Evolutionary conservation across 2,329 filamentous ascomycete species (phyloP).

Genomic region (Alternaria alternata): DNA sequence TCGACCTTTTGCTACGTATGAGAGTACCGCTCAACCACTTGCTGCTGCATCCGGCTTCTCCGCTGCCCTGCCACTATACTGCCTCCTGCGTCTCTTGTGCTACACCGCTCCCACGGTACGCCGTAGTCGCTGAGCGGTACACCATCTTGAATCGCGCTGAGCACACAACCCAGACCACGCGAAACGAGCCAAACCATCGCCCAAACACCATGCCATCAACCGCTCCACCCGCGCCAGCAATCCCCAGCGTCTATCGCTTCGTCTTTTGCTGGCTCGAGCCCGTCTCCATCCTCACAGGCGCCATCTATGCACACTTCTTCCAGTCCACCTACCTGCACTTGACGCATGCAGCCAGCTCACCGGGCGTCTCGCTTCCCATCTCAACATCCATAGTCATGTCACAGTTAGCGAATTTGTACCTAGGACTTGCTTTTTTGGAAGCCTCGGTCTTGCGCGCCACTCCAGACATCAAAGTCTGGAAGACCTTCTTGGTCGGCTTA

Average conservation of each 20-base stretch:
- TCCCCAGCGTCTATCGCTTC: conserved; percentile 70
- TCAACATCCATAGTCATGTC: conserved; percentile 73
- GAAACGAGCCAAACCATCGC: conserved; percentile 13
- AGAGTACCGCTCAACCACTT: conserved; percentile 1
- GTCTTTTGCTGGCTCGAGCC: conserved; percentile 81
- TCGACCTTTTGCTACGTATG: background rate
- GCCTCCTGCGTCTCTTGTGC: conserved; percentile 1
- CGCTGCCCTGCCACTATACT: background rate
- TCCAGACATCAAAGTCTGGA: conserved; percentile 74
- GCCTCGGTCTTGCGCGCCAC: conserved; percentile 76
- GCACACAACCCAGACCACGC: conserved; percentile 15
- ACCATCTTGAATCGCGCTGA: conserved; percentile 16
- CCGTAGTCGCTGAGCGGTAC: background rate
- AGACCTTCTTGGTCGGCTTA: conserved; percentile 69
- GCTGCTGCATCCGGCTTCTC: conserved; percentile 4
- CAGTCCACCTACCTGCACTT: conserved; percentile 68
- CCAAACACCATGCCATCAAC: conserved; percentile 24
- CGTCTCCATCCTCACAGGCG: conserved; percentile 61
- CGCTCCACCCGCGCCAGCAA: conserved; percentile 46
- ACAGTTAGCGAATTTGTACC: conserved; percentile 80
- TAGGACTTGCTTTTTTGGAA: conserved; percentile 80
- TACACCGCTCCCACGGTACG: conserved; percentile 11
- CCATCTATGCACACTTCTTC: conserved; percentile 61
- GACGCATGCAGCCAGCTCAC: conserved; percentile 65
- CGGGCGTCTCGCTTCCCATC: conserved; percentile 59